Evolutionary conservation across 1,284 basidiomycete genomes (phyloP).

Genomic region (Sphaerobolus stellatus): DNA sequence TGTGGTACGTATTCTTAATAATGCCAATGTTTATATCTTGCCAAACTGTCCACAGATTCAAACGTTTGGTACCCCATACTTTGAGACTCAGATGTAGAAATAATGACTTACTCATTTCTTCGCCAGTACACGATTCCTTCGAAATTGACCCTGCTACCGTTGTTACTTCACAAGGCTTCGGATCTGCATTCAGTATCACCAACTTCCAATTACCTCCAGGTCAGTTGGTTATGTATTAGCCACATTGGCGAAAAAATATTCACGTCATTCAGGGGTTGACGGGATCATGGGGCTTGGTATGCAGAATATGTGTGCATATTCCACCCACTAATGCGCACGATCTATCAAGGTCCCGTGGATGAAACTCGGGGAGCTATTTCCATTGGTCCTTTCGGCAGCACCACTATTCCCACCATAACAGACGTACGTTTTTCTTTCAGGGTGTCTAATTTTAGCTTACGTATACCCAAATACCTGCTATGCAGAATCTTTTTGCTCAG

Average conservation of each 20-base stretch:
- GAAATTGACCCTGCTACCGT: conserved; percentile 24
- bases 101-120: not conserved
- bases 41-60: too few relatives aligned
- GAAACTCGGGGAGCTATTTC: conserved; percentile 34
- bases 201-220: conserved; percentile 41
- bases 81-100: not conserved
- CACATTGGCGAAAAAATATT: not conserved
- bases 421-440: conserved; percentile 18
- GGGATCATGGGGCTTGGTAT: conserved; percentile 39
- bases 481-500: conserved; percentile 29
- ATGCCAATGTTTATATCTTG: too few relatives aligned
- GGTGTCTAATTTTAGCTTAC: not conserved
- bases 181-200: conserved; percentile 36
- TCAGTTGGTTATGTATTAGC: not conserved
- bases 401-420: conserved; percentile 34
- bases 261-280: conserved; percentile 26
- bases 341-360: conserved; percentile 34
- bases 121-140: conserved; percentile 34
- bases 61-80: too few relatives aligned
- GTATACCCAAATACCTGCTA: not conserved
- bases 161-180: conserved; percentile 43
- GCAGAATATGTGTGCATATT: not conserved
- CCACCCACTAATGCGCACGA: not conserved
- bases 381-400: conserved; percentile 22
- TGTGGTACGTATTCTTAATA: too few relatives aligned